Evolutionary conservation across 345 rosid species (phyloP), one percentile per base, ranked within the genome.

Genomic region (Hevea brasiliensis): DNA sequence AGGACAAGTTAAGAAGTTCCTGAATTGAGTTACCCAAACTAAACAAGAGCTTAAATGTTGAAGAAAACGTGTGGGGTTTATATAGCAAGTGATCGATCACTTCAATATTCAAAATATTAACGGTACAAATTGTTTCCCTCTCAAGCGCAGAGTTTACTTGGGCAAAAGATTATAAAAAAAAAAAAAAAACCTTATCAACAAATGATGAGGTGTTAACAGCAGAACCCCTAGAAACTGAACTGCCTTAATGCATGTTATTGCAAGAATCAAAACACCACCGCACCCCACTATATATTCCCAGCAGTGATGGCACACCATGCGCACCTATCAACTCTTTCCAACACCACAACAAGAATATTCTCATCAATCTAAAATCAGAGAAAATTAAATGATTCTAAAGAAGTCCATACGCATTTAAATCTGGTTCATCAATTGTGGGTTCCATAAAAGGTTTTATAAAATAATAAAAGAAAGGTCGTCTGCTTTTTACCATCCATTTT

Each of bases 371-470:
- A 10, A 9, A 47, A 47, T 14, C 11, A 48, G 1, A 58, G 59
- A 61, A 56, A 11, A 61, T 24, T n/a, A 63, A 26, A 65, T 8
- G 44, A 62, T 48, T 50, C 32, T 63, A 41, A 11, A 26, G 55
- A 54, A 61, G 59, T 42, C 57, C 1, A 61, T 9, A 21, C 6
- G 44, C 50, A 63, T 70, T 73, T 74, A 45, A 81, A 75, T 70
- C 55, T 64, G 65, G 81, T 78, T 74, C 84, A 78, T 74, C 70
- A 40, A 73, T 76, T 63, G 84, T 78, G 86, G 79, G 44, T 68
- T 32, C 65, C 67, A 62, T 50, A 37, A 7, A n/a, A n/a, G n/a
- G n/a, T n/a, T n/a, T n/a, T n/a, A n/a, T n/a, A n/a, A n/a, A n/a
- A n/a, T n/a, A n/a, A n/a, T n/a, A n/a, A n/a, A n/a, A n/a, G n/a